Evolutionary conservation across 768 basidiomycete genomes (phyloP), one percentile per base, ranked within the genome.

Genomic region (Leccinellum luteum): DNA sequence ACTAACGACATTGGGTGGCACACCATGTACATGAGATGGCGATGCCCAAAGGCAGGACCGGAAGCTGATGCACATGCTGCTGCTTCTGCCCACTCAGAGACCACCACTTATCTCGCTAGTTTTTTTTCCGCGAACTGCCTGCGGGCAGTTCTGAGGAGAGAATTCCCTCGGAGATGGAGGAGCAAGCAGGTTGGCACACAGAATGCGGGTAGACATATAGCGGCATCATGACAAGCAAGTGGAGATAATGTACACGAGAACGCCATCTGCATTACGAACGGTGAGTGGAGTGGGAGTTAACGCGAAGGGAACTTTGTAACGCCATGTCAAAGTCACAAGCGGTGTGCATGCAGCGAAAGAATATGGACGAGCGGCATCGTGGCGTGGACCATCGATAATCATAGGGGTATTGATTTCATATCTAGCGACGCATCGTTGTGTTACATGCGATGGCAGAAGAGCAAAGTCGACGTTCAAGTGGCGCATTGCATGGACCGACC

Each of bases 41-140:
- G n/a, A 64, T 69, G 67, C 60, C 6, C 23, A 56, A 54, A 58
- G 59, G 62, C 66, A 63, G 62, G 62, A 66, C 68, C 51, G 44
- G 68, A 69, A 64, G 66, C 51, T 54, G 62, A 61, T 63, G 19
- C 60, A 52, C 67, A 64, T 63, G 65, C 56, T 38, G 25, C 4
- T 57, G 66, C 65, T 69, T 69, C 67, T 65, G 56, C 38, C 69
- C 69, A 66, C 69, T 70, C 60, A 64, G 66, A 52, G 58, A 31
- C 62, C 66, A 34, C 60, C 68, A 62, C 66, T 59, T 61, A 64
- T 68, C 54, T 70, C 69, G 64, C 60, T 56, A 61, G 58, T 34
- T 47, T 51, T 47, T 49, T 59, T 58, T 53, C 34, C 51, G 60
- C 31, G 60, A 60, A 60, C 60, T 56, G 62, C 61, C 56, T 41